Evolutionary conservation across 2,329 filamentous ascomycete species (phyloP).

Genomic region (Phyllosticta capitalensis): DNA sequence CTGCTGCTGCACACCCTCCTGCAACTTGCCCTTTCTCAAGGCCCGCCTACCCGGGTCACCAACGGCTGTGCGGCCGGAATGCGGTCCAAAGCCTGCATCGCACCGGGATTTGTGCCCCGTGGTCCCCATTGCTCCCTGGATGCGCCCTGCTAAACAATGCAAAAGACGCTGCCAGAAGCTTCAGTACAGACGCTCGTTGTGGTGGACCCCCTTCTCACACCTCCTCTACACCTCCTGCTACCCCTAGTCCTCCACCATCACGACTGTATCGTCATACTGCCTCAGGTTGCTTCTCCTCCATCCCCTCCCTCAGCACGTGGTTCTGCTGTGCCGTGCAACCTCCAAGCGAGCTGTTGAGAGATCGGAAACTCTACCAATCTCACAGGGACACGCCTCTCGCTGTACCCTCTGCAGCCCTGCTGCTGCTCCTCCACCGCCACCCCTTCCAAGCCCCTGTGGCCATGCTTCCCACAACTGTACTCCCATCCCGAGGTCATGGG

Average conservation of each 20-base stretch:
- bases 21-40: conserved; percentile 1
- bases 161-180: background rate
- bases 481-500: conserved; percentile 7
- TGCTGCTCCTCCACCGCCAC: background rate
- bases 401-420: background rate
- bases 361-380: conserved; percentile 11
- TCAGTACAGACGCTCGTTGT: background rate
- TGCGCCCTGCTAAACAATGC: background rate
- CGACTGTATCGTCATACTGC: background rate
- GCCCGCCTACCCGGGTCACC: conserved; percentile 8
- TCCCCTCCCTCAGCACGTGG: conserved; percentile 10
- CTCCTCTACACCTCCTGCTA: background rate
- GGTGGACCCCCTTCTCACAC: no score
- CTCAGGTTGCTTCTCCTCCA: background rate
- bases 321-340: conserved; percentile 7
- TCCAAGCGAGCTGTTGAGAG: conserved; percentile 4
- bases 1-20: background rate
- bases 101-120: conserved; percentile 4
- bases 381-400: conserved; percentile 6
- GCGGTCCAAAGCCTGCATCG: conserved; percentile 6
- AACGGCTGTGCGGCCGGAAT: conserved; percentile 1
- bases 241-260: background rate
- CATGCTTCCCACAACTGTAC: background rate
- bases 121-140: background rate
- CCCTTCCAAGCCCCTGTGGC: background rate